A percentile compares a stretch with the other conserved stretches of the same genome.
Evolutionary conservation across 2,329 filamentous ascomycete species (phyloP).

Genomic region (Dactylellina leptospora): DNA sequence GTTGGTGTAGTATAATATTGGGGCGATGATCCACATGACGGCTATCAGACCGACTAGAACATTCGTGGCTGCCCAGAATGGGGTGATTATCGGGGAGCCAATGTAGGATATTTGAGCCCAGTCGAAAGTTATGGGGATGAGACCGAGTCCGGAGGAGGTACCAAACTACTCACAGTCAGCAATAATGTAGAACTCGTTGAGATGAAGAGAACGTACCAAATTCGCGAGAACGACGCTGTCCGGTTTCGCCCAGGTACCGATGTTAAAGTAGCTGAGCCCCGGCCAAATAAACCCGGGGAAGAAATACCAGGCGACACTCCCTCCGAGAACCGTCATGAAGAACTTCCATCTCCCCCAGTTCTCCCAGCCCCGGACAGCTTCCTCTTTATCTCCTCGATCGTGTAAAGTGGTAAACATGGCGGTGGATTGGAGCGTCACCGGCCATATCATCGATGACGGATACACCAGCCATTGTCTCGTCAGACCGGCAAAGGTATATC

Average conservation of each 20-base stretch:
- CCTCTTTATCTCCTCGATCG: slow-evolving; percentile 69
- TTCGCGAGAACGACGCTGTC: slow-evolving; percentile 87
- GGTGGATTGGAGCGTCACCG: slow-evolving; percentile 84
- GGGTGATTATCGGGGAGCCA: slow-evolving; percentile 81
- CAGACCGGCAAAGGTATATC: slow-evolving; percentile 85
- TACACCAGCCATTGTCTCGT: slow-evolving; percentile 82
- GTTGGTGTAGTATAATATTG: slow-evolving; percentile 82
- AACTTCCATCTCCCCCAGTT: slow-evolving; percentile 76
- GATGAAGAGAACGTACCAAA: slow-evolving; percentile 63
- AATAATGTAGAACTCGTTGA: not conserved
- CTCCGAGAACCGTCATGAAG: slow-evolving; percentile 64
- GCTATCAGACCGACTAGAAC: slow-evolving; percentile 80
- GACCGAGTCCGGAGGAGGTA: slow-evolving; percentile 80
- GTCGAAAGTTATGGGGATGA: slow-evolving; percentile 88
- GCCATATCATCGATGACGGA: slow-evolving; percentile 91
- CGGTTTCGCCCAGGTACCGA: slow-evolving; percentile 87
- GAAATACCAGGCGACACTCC: slow-evolving; percentile 82
- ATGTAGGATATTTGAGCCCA: slow-evolving; percentile 91
- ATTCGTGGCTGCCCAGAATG: slow-evolving; percentile 87
- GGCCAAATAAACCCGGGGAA: slow-evolving; percentile 83
- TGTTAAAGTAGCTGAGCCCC: slow-evolving; percentile 86
- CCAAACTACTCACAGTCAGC: slow-evolving; percentile 67
- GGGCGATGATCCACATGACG: slow-evolving; percentile 85
- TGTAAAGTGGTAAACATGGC: slow-evolving; percentile 89
- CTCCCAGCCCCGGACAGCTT: slow-evolving; percentile 84